A percentile compares a stretch with the other conserved stretches of the same genome.
These are phyloP conservation scores for Gaeumannomyces tritici DNA, from an alignment of 2,329 filamentous ascomycete species.

Conservation along the genomic window DNA sequence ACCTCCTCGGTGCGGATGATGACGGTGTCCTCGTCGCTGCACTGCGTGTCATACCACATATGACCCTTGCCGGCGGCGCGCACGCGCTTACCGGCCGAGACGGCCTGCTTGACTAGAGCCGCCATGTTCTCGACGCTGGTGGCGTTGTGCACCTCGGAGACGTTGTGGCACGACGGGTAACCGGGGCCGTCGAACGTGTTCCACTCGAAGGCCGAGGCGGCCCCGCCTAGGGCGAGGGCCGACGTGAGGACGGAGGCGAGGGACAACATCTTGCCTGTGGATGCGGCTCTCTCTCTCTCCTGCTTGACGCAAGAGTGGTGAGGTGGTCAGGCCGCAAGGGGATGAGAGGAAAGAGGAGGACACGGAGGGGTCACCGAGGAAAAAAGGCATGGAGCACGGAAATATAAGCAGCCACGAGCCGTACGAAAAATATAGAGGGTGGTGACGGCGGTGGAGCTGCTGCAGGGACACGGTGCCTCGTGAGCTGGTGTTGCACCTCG, in stretches of 20 bases:
- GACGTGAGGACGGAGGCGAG: neutral
- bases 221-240: neutral
- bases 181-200: slow-evolving; percentile 41
- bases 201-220: slow-evolving; percentile 18
- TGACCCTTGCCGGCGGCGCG: slow-evolving; percentile 39
- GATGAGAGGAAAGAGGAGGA: neutral
- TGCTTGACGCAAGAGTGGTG: neutral
- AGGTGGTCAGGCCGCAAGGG: neutral
- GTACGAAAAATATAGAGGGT: neutral
- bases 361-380: too few species aligned
- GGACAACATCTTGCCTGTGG: neutral
- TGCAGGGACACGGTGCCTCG: neutral
- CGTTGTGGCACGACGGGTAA: slow-evolving; percentile 35
- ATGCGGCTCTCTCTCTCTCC: neutral
- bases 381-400: neutral
- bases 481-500: neutral
- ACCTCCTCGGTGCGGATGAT: slow-evolving; percentile 42
- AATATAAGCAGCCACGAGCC: neutral
- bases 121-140: slow-evolving; percentile 31
- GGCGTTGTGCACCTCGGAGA: slow-evolving; percentile 33
- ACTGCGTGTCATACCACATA: slow-evolving; percentile 46
- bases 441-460: neutral
- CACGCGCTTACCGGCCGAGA: slow-evolving; percentile 26
- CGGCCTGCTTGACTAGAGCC: slow-evolving; percentile 28
- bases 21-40: slow-evolving; percentile 36